Conservation (phyloP, 108 stramenopile genomes). For the Skeletonema menzelii region DNA sequence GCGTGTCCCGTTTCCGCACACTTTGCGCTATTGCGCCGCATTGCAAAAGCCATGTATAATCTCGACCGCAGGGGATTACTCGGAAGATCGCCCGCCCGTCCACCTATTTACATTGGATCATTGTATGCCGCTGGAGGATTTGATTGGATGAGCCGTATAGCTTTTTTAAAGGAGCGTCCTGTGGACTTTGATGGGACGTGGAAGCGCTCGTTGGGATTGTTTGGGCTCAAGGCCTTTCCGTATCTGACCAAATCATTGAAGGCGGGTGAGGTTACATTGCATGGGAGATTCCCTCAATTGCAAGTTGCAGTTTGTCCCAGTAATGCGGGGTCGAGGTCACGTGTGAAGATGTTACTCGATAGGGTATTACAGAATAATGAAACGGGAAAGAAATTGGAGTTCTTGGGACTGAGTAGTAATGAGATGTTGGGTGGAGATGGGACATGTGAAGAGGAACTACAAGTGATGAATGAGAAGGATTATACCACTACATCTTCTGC, state of each 20-base stretch:
- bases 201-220: slow-evolving; percentile 42
- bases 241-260: slow-evolving; percentile 45
- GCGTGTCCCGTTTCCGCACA: slow-evolving; percentile 53
- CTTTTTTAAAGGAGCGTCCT: slow-evolving; percentile 40
- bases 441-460: slow-evolving; percentile 25
- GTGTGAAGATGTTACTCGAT: slow-evolving; percentile 30
- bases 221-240: slow-evolving; percentile 51
- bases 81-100: slow-evolving; percentile 10
- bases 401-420: slow-evolving; percentile 44
- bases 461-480: neutral
- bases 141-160: slow-evolving; percentile 51
- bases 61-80: slow-evolving; percentile 34
- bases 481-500: neutral
- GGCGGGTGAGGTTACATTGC: slow-evolving; percentile 47
- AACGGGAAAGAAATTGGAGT: slow-evolving; percentile 47
- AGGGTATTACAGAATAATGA: slow-evolving; percentile 39
- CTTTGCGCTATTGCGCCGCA: slow-evolving; percentile 36
- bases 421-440: slow-evolving; percentile 50
- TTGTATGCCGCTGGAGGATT: slow-evolving; percentile 52
- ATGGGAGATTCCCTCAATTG: slow-evolving; percentile 48
- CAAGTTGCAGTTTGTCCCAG: slow-evolving; percentile 39
- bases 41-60: slow-evolving; percentile 42
- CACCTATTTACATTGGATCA: slow-evolving; percentile 42
- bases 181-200: slow-evolving; percentile 17
- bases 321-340: slow-evolving; percentile 26